Base-by-base conservation (phyloP, 306 rosid genomes). In the Lathyrus tuberosus region DNA sequence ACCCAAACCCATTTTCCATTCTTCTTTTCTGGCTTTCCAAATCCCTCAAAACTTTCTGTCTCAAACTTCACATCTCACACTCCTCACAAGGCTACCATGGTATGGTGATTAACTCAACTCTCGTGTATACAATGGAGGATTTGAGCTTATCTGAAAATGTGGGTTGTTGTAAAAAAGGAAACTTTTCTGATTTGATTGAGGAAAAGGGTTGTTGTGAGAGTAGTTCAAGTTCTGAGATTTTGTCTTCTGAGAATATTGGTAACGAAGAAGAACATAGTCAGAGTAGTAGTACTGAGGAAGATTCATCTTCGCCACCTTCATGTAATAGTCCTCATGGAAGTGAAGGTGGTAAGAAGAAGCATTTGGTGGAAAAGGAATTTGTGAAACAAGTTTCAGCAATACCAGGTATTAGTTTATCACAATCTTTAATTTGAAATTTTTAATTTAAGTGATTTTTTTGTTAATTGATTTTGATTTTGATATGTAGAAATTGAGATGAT, bases 201-300 rank as follows among this genome's bases (percentile, higher is more conserved):
- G 91, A 84, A 26, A 86, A 84, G 72, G 86, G 87, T 62, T 85
- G 86, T 49, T 85, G 89, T 51, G 90, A 83, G 65, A 95, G 99
- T 70, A 84, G 85, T 77, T 86, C 88, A 3, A 87, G 95, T 80
- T 89, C 91, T 48, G 91, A 86, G 70, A 83, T 87, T 72, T 69
- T 89, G 71, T 75, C 89, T 16, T 89, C 97, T n/a, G 96, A 87
- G 82, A 85, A 92, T 53, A 79, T 83, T 30, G 92, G 82, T 62
- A 84, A 80, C 59, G 96, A 89, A 74, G 96, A 87, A 47, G 96
- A 87, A 47, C 95, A 77, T 41, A 91, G 96, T 79, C 90, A 70
- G 35, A 80, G 96, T 71, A 84, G 91, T 80, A 84, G 95, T 40
- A 24, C 31, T 20, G 60, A 53, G 8, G 97, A 84, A 40, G 90